Percentiles rank a stretch among this genome's conserved stretches.
Conservation (phyloP, 78 protist genomes). For the Dictyostelium firmibasis region DNA sequence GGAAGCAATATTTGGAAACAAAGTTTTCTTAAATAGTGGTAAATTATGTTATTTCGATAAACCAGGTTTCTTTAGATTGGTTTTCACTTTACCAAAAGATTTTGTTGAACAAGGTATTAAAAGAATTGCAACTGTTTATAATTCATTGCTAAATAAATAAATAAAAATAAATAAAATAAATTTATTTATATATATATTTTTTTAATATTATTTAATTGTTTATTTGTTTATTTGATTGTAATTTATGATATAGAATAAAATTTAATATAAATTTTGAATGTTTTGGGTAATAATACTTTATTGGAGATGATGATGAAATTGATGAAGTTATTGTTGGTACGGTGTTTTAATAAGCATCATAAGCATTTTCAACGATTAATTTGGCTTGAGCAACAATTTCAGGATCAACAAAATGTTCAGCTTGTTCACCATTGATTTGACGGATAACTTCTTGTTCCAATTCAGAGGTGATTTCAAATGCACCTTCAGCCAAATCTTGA, state of each 20-base stretch:
- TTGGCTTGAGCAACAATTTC: background rate
- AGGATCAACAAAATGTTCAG: background rate
- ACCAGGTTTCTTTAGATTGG: conserved; percentile 42
- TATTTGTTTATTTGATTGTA: background rate
- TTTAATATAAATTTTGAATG: background rate
- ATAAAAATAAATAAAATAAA: background rate
- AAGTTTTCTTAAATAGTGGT: conserved; percentile 32
- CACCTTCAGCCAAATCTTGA: background rate
- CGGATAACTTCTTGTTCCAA: conserved; percentile 1
- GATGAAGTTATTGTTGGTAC: background rate
- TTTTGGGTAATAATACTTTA: background rate
- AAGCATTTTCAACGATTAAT: background rate
- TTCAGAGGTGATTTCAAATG: background rate
- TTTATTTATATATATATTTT: background rate
- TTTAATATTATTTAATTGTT: too few relatives aligned
- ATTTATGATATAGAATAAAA: background rate
- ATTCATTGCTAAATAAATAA: background rate
- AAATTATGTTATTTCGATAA: background rate
- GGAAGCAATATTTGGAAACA: conserved; percentile 8
- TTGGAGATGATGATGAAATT: background rate
- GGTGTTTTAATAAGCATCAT: background rate
- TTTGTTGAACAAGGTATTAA: background rate
- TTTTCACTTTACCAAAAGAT: background rate
- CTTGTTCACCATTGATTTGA: background rate
- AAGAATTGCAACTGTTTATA: conserved; percentile 9